Evolutionary conservation across 2,329 filamentous ascomycete genomes (phyloP).

Genomic region (Apiospora marii): DNA sequence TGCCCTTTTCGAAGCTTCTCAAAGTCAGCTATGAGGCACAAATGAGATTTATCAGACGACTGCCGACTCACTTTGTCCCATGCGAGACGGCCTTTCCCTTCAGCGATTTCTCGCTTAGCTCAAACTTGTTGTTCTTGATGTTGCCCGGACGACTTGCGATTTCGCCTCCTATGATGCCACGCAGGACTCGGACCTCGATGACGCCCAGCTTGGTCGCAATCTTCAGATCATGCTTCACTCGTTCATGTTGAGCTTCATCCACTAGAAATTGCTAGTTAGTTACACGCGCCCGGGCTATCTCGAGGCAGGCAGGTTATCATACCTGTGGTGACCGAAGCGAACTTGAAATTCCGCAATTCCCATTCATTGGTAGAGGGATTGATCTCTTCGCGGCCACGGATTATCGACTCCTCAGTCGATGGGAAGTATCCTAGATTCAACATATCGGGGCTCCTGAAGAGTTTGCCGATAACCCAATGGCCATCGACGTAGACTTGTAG

Average conservation of each 20-base stretch:
- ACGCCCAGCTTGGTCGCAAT: slow-evolving; percentile 36
- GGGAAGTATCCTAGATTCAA: neutral
- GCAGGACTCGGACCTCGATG: slow-evolving; percentile 37
- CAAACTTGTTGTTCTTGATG: slow-evolving; percentile 24
- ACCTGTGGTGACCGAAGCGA: slow-evolving; percentile 40
- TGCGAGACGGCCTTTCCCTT: slow-evolving; percentile 46
- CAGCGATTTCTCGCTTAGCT: slow-evolving; percentile 44
- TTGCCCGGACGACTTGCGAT: neutral
- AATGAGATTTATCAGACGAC: neutral
- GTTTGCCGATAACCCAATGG: slow-evolving; percentile 14
- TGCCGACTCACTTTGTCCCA: slow-evolving; percentile 39
- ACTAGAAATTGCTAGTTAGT: slow-evolving; percentile 29
- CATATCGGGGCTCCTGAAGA: slow-evolving; percentile 8
- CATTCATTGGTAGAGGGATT: slow-evolving; percentile 24
- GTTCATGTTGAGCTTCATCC: slow-evolving; percentile 36
- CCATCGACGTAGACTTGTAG: slow-evolving; percentile 37
- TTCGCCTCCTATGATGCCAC: slow-evolving; percentile 24
- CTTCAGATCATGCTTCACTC: slow-evolving; percentile 36
- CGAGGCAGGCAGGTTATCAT: slow-evolving; percentile 22
- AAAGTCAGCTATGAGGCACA: neutral
- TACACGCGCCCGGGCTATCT: neutral
- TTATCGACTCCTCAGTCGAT: slow-evolving; percentile 6
- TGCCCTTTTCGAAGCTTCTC: slow-evolving; percentile 29
- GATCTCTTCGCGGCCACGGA: slow-evolving; percentile 20
- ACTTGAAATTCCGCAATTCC: slow-evolving; percentile 35